Base-by-base conservation (phyloP, 2,329 filamentous ascomycete species). In the Penicillium hesseltinei region DNA sequence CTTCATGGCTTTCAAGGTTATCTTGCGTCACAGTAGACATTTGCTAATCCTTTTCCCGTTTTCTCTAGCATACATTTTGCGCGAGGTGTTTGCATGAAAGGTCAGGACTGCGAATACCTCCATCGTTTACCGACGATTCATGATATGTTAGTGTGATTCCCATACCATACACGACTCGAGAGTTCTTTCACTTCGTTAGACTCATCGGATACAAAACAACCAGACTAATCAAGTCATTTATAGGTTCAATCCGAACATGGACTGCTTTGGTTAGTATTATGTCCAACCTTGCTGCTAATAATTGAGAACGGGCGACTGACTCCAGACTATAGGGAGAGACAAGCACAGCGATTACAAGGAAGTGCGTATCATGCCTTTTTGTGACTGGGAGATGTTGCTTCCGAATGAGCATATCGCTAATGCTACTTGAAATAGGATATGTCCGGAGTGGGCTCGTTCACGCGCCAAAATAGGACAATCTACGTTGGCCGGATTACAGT, bases 211-310 rank as follows among this genome's bases (percentile, higher is more conserved):
- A 21, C 23, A 21, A 29, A 21, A 40, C 10, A 21, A 27, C 7
- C 13, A 3, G 0, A 25, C 47, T 50, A 40, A 50, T 27, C 47
- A 40, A 15, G 17, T 40, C 8, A 47, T 47, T 35, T 17, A 38
- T 50, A 50, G 47, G 13, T 97, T 93, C 77, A 94, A 93, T 60
- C 90, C 90, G 1, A 97, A 97, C 66, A 87, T 96, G 21, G 94
- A 99, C 77, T 96, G 92, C 71, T 99, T 99, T 70, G 91, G 91
- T 2, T 84, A 93, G 57, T 93, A 97, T 80, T 96, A 96, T 78
- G 90, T 91, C 70, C 21, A 27, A 27, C 2, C 7, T 15, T 23
- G 31, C 29, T 15, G 0, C 17, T 27, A 8, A 15, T 19, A 5
- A 6, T 19, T 23, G n/a, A 23, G 15, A 17, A 38, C 23, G 9